These are phyloP conservation scores for Castanea sativa DNA, from an alignment of 306 rosid species.

Conservation along the genomic window DNA sequence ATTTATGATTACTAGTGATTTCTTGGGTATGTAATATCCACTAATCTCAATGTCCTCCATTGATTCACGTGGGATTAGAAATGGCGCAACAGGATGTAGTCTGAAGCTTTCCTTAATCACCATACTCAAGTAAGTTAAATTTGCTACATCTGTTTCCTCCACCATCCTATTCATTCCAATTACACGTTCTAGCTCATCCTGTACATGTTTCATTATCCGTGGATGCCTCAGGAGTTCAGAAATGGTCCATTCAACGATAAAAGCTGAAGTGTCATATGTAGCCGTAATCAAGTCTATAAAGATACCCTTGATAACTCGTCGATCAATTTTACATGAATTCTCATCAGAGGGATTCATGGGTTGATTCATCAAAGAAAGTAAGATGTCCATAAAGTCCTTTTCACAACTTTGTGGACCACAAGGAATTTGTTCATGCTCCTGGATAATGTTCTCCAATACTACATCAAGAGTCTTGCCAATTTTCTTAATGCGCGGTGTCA, in stretches of 20 bases:
- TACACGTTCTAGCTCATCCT: conserved; percentile 32
- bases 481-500: conserved; percentile 23
- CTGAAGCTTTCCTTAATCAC: conserved; percentile 45
- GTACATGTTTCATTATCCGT: conserved; percentile 36
- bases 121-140: conserved; percentile 30
- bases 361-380: conserved; percentile 26
- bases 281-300: conserved; percentile 27
- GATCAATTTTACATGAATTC: conserved; percentile 15
- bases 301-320: conserved; percentile 38
- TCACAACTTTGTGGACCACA: neutral
- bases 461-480: conserved; percentile 19
- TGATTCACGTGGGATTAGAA: conserved; percentile 31
- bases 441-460: conserved; percentile 28
- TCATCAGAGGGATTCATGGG: conserved; percentile 23
- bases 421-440: conserved; percentile 26
- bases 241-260: conserved; percentile 28
- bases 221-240: conserved; percentile 45
- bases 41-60: conserved; percentile 23
- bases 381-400: conserved; percentile 28
- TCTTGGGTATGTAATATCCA: conserved; percentile 35
- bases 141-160: conserved; percentile 34
- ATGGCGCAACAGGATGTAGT: conserved; percentile 35
- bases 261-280: conserved; percentile 13
- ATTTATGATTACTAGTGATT: conserved; percentile 32
- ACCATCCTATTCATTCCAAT: conserved; percentile 33